Percentiles rank a stretch among this genome's conserved stretches.
Conservation (phyloP, 2,329 filamentous ascomycete genomes). For the Tolypocladium album region DNA sequence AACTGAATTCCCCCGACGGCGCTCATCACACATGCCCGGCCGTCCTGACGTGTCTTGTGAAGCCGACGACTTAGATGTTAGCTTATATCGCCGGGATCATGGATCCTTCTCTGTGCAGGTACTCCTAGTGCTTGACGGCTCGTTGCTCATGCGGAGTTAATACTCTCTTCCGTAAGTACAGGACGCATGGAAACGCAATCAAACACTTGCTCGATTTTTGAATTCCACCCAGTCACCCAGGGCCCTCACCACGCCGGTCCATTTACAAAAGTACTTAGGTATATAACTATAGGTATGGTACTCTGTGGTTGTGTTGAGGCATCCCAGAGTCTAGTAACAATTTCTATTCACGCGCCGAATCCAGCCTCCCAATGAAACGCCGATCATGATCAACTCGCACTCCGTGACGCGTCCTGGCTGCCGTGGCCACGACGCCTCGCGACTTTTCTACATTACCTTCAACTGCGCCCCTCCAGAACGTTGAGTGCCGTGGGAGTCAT, state of each 20-base stretch:
- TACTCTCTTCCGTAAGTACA: neutral
- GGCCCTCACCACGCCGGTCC: too few species aligned
- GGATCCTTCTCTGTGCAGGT: neutral
- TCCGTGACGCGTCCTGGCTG: neutral
- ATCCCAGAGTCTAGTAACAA: neutral
- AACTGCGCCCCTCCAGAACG: neutral
- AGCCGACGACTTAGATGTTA: neutral
- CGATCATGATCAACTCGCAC: neutral
- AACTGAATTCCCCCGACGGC: neutral
- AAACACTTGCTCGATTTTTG: neutral
- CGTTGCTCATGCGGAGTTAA: neutral
- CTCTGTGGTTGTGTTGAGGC: neutral
- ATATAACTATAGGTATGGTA: neutral
- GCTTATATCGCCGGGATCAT: neutral
- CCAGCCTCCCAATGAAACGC: neutral
- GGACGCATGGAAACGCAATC: neutral
- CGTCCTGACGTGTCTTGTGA: neutral
- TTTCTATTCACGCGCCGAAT: neutral
- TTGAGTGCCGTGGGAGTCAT: constrained; percentile 1
- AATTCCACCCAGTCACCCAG: neutral
- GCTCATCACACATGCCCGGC: neutral
- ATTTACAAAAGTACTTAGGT: neutral
- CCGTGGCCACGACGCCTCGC: neutral
- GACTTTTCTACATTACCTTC: neutral
- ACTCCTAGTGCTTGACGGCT: neutral